phyloP scores from a whole-genome alignment of 139 green algal genomes.

The Volvox africanus region DNA sequence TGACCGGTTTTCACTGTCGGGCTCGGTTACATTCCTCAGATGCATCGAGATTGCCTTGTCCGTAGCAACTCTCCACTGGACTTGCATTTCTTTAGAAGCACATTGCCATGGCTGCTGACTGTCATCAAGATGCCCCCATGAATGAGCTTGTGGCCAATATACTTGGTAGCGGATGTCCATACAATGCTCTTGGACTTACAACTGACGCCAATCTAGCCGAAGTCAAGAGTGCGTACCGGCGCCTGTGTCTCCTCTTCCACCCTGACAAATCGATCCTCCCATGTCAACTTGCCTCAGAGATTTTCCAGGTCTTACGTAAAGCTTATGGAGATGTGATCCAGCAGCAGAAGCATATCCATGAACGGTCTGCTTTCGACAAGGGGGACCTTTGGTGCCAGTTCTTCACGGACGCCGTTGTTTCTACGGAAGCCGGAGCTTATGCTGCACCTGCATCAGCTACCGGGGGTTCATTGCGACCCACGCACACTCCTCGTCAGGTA shows the following conservation, averaged over 20 bases:
- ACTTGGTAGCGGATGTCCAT: neutral
- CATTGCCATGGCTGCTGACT: neutral
- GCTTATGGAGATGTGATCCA: neutral
- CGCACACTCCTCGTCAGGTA: neutral
- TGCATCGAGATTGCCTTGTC: neutral
- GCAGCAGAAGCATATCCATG: neutral
- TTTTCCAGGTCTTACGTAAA: neutral
- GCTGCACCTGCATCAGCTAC: neutral
- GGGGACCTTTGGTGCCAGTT: slow-evolving; percentile 8
- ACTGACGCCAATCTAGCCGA: neutral
- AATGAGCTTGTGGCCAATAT: neutral
- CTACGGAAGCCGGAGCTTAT: neutral
- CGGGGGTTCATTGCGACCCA: neutral
- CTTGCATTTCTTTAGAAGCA: neutral
- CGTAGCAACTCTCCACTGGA: neutral
- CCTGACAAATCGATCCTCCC: slow-evolving; percentile 16
- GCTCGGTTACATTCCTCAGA: neutral
- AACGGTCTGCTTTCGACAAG: neutral
- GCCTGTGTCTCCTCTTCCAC: neutral
- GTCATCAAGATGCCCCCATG: neutral
- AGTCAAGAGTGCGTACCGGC: neutral
- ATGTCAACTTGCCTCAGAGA: neutral
- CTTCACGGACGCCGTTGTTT: neutral
- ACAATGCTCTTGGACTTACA: neutral
- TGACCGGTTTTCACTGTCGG: neutral